Evolutionary conservation across 495 filamentous ascomycete species (phyloP).

Genomic region (Podospora tetraspora): DNA sequence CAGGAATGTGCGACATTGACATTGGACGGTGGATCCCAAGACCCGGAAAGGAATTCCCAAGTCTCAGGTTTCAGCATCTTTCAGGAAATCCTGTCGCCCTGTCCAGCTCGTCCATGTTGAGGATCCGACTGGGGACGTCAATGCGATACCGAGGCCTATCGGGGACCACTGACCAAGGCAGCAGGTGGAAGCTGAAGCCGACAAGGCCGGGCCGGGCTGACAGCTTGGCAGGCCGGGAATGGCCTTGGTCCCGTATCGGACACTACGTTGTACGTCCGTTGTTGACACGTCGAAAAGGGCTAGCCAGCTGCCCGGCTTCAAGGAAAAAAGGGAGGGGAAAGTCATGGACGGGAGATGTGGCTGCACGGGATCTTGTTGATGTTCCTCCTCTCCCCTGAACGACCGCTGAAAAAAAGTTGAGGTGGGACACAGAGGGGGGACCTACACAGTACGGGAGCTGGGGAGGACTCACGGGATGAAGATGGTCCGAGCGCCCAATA

Average conservation of each 20-base stretch:
- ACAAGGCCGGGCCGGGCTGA: not conserved
- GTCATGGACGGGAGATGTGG: not conserved
- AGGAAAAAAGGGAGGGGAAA: not conserved
- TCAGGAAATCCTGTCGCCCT: not conserved
- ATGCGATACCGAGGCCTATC: not conserved
- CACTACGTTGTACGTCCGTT: not conserved
- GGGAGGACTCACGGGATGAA: not conserved
- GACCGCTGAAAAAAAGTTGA: not conserved
- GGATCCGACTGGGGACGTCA: not conserved
- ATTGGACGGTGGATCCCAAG: not conserved
- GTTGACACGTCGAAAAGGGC: not conserved
- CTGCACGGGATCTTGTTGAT: not conserved
- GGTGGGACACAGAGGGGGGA: not conserved
- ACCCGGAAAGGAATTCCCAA: not conserved
- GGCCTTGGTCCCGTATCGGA: not conserved
- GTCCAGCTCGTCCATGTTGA: not conserved
- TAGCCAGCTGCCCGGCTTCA: not conserved
- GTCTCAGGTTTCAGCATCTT: not conserved
- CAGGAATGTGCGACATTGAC: not conserved
- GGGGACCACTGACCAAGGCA: not conserved
- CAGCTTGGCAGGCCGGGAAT: not conserved
- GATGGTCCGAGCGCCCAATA: conserved; percentile 2
- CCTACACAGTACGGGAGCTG: not conserved
- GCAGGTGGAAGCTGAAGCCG: not conserved
- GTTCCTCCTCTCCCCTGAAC: not conserved